Base-by-base conservation (phyloP, 345 rosid species). In the Luvunga scandens region DNA sequence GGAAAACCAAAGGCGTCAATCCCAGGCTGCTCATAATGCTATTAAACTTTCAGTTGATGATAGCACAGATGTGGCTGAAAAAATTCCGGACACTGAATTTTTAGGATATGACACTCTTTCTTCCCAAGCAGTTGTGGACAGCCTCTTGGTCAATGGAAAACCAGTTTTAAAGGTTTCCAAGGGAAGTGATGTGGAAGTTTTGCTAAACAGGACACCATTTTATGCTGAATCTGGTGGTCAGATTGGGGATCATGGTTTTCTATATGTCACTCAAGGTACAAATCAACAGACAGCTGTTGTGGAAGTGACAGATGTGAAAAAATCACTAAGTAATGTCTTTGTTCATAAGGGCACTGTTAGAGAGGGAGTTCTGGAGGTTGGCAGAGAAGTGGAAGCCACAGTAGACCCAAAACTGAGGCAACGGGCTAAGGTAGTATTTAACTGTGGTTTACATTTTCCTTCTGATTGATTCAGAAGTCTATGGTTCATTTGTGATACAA, bases 171-270 rank as follows among this genome's bases (percentile, higher is more conserved):
- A 85, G 81, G 97, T 91, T 64, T 84, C 95, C 68, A 90, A 93
- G 87, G 98, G 98, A 78, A 90, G 82, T 79, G 90, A 93, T 71
- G 97, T 95, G 56, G 98, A 93, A 87, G 86, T 93, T 76, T 86
- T 95, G 81, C 90, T 92, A 60, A 88, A 91, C 80, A 91, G 87
- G 84, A 93, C 99, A 45, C 98, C 99, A 27, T 95, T 95, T 83
- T 93, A 93, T 75, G 98, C 99, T 72, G 98, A 95, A 83, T 92
- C 99, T 27, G 98, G 99, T 77, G 99, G 97, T 77, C 99, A 95
- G 80, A 90, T 95, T 74, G 99, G 90, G 28, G 99, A 93, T 84
- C 88, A 87, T 66, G 99, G 98, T 61, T 83, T 87, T 80, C 81
- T 93, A 25, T 92, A 85, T 85, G 85, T 91, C 78, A 84, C 80